Conservation (phyloP, 805 yeast genomes). For the Barnettozyma pratensis region DNA sequence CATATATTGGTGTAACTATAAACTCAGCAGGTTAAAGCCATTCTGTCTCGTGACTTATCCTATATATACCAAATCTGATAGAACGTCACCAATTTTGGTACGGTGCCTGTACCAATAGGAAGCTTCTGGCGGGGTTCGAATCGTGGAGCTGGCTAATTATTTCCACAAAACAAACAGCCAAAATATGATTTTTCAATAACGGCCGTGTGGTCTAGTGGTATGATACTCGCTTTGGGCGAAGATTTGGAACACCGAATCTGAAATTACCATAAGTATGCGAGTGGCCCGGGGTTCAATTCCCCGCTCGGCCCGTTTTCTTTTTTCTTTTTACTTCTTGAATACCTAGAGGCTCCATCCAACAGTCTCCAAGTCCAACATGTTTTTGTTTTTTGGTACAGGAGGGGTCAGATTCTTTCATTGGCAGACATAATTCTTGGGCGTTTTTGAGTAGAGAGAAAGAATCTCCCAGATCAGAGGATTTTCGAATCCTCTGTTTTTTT, state of each 20-base stretch:
- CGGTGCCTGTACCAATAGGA: too few relatives aligned
- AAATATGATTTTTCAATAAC: background rate
- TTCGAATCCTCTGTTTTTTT: background rate
- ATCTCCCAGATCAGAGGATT: background rate
- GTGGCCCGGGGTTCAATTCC: conserved; percentile 14
- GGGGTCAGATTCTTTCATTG: too few relatives aligned
- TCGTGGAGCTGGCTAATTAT: background rate
- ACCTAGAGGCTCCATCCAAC: background rate
- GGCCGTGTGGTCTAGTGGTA: conserved; percentile 32
- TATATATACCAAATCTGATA: too few relatives aligned
- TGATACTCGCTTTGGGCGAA: conserved; percentile 31
- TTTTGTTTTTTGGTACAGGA: too few relatives aligned
- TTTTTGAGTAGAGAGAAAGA: too few relatives aligned
- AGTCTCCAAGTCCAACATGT: too few relatives aligned
- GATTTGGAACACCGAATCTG: conserved; percentile 12
- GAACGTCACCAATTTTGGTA: too few relatives aligned
- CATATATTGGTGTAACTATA: too few relatives aligned
- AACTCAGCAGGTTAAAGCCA: too few relatives aligned
- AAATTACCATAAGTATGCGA: conserved; percentile 10
- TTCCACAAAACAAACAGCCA: background rate
- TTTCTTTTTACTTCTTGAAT: background rate
- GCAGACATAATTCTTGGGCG: too few relatives aligned
- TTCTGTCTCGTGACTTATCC: too few relatives aligned
- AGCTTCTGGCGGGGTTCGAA: too few relatives aligned
- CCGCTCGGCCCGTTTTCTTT: conserved; percentile 10